phyloP scores from a whole-genome alignment of 345 rosid genomes.

The Corymbia maculata region DNA sequence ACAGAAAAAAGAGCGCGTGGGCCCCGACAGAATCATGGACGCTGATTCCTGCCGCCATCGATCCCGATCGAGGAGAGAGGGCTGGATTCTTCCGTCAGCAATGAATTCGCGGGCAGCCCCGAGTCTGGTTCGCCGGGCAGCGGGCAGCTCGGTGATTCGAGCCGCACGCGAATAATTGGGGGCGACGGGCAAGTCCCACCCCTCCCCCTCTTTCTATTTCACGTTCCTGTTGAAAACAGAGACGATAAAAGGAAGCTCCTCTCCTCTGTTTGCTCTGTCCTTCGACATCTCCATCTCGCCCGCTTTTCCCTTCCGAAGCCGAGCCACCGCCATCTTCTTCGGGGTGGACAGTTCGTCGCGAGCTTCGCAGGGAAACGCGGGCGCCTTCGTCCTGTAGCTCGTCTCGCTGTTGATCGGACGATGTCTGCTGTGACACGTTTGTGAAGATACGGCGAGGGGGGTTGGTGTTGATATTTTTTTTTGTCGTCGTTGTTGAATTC shows the following conservation, averaged over 20 bases:
- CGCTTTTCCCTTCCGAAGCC: neutral
- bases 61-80: too few relatives aligned
- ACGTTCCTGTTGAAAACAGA: neutral
- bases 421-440: neutral
- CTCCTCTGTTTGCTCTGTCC: neutral
- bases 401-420: neutral
- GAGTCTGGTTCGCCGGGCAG: neutral
- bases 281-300: neutral
- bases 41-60: neutral
- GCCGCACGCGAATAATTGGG: slow-evolving; percentile 4
- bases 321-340: neutral
- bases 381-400: neutral
- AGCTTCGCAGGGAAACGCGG: neutral
- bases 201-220: slow-evolving; percentile 24
- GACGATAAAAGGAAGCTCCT: neutral
- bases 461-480: neutral
- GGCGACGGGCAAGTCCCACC: slow-evolving; percentile 53
- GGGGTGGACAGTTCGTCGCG: neutral
- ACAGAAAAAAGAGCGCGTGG: neutral
- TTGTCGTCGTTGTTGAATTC: neutral
- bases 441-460: neutral
- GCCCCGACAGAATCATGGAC: neutral
- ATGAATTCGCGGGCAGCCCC: neutral
- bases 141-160: slow-evolving; percentile 36
- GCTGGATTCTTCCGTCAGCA: neutral